Conservation (phyloP, 2,329 filamentous ascomycete genomes). For the Penicillium crustosum region DNA sequence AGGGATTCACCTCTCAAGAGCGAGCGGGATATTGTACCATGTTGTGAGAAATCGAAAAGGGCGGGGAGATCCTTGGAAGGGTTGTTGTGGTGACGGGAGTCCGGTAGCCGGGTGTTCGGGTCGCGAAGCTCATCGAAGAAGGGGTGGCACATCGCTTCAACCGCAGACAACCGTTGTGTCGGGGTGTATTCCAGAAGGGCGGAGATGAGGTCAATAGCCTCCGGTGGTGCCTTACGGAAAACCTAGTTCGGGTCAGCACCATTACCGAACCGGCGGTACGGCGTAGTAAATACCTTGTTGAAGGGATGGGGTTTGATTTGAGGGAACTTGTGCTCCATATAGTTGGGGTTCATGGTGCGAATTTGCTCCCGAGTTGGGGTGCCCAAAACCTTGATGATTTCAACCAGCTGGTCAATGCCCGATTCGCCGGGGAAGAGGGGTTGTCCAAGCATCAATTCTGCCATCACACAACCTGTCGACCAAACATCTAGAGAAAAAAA, state of each 20-base stretch:
- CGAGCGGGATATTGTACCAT: conserved; percentile 63
- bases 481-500: conserved; percentile 72
- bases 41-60: conserved; percentile 89
- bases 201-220: conserved; percentile 93
- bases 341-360: conserved; percentile 99
- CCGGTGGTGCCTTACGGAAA: conserved; percentile 91
- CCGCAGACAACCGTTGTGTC: conserved; percentile 86
- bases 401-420: conserved; percentile 95
- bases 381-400: conserved; percentile 98
- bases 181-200: conserved; percentile 94
- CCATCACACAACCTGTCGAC: conserved; percentile 99
- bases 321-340: conserved; percentile 99
- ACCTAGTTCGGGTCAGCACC: conserved; percentile 55
- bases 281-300: conserved; percentile 66
- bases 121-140: conserved; percentile 98
- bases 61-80: conserved; percentile 77
- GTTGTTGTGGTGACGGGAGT: conserved; percentile 85
- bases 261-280: background rate
- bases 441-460: conserved; percentile 97
- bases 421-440: conserved; percentile 97
- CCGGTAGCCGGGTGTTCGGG: conserved; percentile 84
- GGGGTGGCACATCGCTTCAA: conserved; percentile 96
- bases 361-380: conserved; percentile 98
- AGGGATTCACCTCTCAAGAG: background rate
- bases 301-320: conserved; percentile 99